These are phyloP conservation scores for Diaporthe sp. DNA, from an alignment of 2,329 filamentous ascomycete species.

Conservation along the genomic window DNA sequence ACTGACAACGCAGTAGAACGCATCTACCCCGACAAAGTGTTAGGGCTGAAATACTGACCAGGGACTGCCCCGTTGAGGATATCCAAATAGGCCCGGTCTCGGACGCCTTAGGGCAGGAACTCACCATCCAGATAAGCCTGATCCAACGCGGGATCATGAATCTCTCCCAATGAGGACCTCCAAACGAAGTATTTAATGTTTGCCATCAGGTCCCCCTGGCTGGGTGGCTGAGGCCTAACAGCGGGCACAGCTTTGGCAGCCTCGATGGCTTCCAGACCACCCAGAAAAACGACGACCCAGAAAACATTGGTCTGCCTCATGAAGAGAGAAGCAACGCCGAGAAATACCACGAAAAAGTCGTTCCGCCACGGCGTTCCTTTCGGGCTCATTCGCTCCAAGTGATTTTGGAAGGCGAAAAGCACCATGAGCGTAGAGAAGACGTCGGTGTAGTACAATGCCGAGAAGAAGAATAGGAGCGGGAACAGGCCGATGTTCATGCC, in stretches of 20 bases:
- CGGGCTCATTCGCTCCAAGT: constrained; percentile 60
- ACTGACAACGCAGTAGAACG: constrained; percentile 72
- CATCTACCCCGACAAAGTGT: constrained; percentile 58
- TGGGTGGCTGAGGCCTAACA: constrained; percentile 47
- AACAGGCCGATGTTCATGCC: constrained; percentile 88
- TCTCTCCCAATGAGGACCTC: constrained; percentile 63
- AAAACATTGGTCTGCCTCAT: constrained; percentile 98
- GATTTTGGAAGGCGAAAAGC: constrained; percentile 75
- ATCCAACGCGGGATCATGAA: constrained; percentile 68
- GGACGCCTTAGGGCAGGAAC: constrained; percentile 40
- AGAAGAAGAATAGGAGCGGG: constrained; percentile 95
- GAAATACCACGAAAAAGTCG: constrained; percentile 61
- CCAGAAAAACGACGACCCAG: constrained; percentile 87
- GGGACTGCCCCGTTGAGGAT: neutral
- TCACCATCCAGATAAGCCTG: constrained; percentile 66
- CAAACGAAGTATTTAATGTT: constrained; percentile 55
- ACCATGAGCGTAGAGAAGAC: constrained; percentile 85
- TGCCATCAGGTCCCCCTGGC: constrained; percentile 51
- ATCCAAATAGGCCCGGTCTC: neutral
- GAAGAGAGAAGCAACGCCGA: constrained; percentile 76
- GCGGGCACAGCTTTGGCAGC: constrained; percentile 60
- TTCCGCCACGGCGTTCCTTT: constrained; percentile 52
- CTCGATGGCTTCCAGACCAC: constrained; percentile 70
- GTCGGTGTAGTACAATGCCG: constrained; percentile 95
- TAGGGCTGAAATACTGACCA: neutral